Evolutionary conservation across 805 yeast species (phyloP).

Genomic region (Cyberlindnera xishuangbannaensis): DNA sequence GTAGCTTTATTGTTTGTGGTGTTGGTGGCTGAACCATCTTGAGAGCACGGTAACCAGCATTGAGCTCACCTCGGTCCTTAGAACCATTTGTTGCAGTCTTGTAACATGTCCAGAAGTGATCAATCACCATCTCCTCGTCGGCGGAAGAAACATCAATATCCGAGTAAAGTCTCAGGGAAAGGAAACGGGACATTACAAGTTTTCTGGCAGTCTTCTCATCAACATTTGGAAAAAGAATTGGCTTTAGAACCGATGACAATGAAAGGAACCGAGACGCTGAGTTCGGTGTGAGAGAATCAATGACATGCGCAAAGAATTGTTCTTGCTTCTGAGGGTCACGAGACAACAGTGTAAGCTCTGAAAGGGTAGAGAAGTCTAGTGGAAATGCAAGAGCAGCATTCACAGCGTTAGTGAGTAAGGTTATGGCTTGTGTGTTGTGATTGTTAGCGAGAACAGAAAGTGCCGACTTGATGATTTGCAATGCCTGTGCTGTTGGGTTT

Average conservation of each 20-base stretch:
- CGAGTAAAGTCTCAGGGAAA: conserved; percentile 26
- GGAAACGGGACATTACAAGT: conserved; percentile 21
- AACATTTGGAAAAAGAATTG: conserved; percentile 10
- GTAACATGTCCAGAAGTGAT: conserved; percentile 37
- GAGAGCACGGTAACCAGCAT: conserved; percentile 29
- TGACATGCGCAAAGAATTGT: conserved; percentile 5
- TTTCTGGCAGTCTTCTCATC: conserved; percentile 15
- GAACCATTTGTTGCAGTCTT: conserved; percentile 39
- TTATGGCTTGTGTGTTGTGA: neutral
- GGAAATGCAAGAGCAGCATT: conserved; percentile 10
- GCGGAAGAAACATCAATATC: conserved; percentile 13
- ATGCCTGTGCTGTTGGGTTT: conserved; percentile 2
- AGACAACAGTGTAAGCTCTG: conserved; percentile 7
- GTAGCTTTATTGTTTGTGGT: conserved; percentile 12
- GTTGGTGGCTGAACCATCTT: conserved; percentile 17
- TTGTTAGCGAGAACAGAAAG: conserved; percentile 1
- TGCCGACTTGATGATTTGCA: conserved; percentile 6
- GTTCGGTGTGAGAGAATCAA: conserved; percentile 9
- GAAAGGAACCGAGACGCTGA: conserved; percentile 7
- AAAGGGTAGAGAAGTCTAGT: conserved; percentile 5
- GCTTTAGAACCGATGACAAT: conserved; percentile 5
- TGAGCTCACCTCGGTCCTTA: conserved; percentile 33
- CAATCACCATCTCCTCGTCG: conserved; percentile 18
- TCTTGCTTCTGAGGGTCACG: conserved; percentile 6
- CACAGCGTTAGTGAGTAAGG: conserved; percentile 1